Base-by-base conservation (phyloP, 331 rosid genomes). In the Acacia pycnantha region DNA sequence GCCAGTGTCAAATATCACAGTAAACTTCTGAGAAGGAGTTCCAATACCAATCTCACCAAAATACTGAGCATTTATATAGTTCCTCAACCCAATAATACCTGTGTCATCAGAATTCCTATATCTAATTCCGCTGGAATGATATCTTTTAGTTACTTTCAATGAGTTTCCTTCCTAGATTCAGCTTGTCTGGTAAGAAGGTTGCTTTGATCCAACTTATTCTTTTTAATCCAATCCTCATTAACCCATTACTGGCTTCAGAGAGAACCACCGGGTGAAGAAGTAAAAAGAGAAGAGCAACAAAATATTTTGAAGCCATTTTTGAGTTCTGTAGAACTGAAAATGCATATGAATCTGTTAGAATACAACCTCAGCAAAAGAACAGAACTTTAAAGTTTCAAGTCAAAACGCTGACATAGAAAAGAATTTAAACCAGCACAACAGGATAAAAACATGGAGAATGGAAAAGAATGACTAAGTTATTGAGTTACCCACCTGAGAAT, bases 21-120 rank as follows among this genome's bases (percentile, higher is more conserved):
- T 89, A 46, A 90, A 88, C 79, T 88, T 91, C 82, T 92, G 92
- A 79, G 90, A 75, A 78, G 94, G 95, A 2, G 91, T 87, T 19
- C 95, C 97, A 76, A 91, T 80, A 59, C 92, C 87, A 82, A 93
- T 87, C 88, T 90, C 92, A 74, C 94, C 93, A 80, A 77, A 86
- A 73, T 88, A 88, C 81, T 86, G 88, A 82, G 91, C 92, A 85
- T 91, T 86, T 89, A 91, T 79, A 69, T 84, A 88, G 85, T 93
- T 93, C 88, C 83, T 93, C 18, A 93, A 82, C 3, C 59, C 81
- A 70, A 92, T 88, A 72, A 82, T 79, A 79, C 87, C 83, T 59
- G 85, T 48, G 69, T 89, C 95, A 80, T 81, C 88, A 26, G 88
- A 85, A 77, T 79, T 74, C 33, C 86, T 83, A 67, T 77, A 77